Base-by-base conservation (phyloP, 208 protist species). In the Acanthamoeba sp. region DNA sequence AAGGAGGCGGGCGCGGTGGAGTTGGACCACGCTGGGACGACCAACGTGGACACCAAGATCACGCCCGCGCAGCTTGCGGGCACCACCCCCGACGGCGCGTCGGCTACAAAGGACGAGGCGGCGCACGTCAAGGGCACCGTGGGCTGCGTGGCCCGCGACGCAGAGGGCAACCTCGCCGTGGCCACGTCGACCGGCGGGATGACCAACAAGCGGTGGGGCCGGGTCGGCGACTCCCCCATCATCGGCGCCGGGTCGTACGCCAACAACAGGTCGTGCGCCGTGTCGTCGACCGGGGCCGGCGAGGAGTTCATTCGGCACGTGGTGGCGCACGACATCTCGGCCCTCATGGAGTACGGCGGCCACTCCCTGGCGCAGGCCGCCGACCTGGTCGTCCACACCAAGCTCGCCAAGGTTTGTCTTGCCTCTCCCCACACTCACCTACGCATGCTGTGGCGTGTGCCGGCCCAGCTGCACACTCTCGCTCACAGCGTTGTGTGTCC, bases 131-230 rank as follows among this genome's bases (percentile, higher is more conserved):
- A 91, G 84, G 95, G 95, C 27, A 96, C 95, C 22, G 95, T 96
- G 42, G 95, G 95, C 6, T 93, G 93, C 24, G 95, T 96, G n/a
- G 93, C 92, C 16, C 32, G 95, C 4, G 95, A 96, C 55, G 29
- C 16, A 3, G 9, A 92, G 42, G 95, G 95, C 18, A 94, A 96
- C 87, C 73, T 97, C n/a, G 95, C 96, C 18, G 45, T 94, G 42
- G 96, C 96, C 6, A 96, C 95, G 7, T 95, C 93, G n/a, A 97
- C 96, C 18, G 96, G 96, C 59, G 96, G 96, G 38, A 97, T 95
- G 95, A 97, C 96, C n/a, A 97, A 96, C 93, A 97, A 97, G 91
- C 89, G 76, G 73, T 27, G 24, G 36, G 95, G 96, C 18, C 94
- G 96, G 59, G 66, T 97, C 18, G 96, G 96, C 50, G 96, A 97